Evolutionary conservation across 2,329 filamentous ascomycete genomes (phyloP).

Genomic region (Aspergillus sp.): DNA sequence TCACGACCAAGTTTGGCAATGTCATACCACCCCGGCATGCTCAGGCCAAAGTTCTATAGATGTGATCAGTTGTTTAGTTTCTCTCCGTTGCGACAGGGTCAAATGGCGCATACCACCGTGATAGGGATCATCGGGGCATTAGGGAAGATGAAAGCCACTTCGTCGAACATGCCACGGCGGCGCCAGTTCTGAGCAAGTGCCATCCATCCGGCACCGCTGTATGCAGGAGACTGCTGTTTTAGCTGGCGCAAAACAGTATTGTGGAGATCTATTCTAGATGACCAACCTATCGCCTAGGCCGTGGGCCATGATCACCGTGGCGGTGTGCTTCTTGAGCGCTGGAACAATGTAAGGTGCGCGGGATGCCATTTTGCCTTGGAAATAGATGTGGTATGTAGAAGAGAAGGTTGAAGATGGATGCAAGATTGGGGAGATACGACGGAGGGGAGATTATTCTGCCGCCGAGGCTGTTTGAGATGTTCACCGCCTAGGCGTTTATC

Average conservation of each 20-base stretch:
- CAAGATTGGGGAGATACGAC: background rate
- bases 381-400: background rate
- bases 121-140: constrained; percentile 86
- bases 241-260: background rate
- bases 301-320: constrained; percentile 91
- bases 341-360: constrained; percentile 69
- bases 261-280: background rate
- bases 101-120: constrained; percentile 59
- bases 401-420: background rate
- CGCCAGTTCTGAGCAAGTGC: constrained; percentile 86
- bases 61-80: background rate
- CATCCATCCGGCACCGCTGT: constrained; percentile 56
- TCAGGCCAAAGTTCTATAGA: constrained; percentile 67
- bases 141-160: constrained; percentile 92
- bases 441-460: constrained; percentile 23
- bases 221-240: constrained; percentile 5
- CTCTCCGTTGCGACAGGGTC: background rate
- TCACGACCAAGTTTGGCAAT: constrained; percentile 46
- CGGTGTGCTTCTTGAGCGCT: constrained; percentile 79
- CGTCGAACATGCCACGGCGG: constrained; percentile 72
- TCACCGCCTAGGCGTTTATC: constrained; percentile 19
- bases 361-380: constrained; percentile 38
- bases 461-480: constrained; percentile 13
- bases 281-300: constrained; percentile 82
- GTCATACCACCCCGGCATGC: constrained; percentile 70